A percentile compares a stretch with the other conserved stretches of the same genome.
These are phyloP conservation scores for Diaporthe helianthi DNA, from an alignment of 2,329 filamentous ascomycete species.

Conservation along the genomic window DNA sequence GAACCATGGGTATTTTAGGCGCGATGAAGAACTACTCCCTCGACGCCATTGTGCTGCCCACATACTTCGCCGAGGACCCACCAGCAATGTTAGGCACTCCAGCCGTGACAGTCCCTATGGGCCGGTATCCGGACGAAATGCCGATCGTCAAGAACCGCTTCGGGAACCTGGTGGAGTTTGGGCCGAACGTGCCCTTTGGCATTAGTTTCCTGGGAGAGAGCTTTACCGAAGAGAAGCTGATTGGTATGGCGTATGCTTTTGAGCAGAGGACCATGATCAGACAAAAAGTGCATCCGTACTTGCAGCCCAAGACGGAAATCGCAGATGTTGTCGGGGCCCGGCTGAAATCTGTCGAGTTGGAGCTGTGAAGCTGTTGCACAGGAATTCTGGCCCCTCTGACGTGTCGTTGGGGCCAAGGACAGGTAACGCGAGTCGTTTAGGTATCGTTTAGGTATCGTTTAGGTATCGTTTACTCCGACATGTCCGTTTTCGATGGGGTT, in stretches of 20 bases:
- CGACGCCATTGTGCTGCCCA: constrained; percentile 68
- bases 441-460: neutral
- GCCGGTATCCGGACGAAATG: constrained; percentile 59
- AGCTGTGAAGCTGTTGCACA: neutral
- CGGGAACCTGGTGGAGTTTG: constrained; percentile 59
- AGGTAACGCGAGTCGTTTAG: neutral
- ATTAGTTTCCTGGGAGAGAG: constrained; percentile 66
- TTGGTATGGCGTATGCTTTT: constrained; percentile 72
- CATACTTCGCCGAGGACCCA: constrained; percentile 37
- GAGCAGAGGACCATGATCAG: constrained; percentile 61
- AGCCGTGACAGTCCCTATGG: constrained; percentile 54
- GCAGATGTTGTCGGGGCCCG: neutral
- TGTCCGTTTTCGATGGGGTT: neutral
- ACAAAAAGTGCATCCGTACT: constrained; percentile 39
- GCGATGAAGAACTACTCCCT: constrained; percentile 63
- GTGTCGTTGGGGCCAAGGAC: neutral
- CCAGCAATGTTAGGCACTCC: constrained; percentile 18
- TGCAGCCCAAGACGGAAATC: constrained; percentile 40
- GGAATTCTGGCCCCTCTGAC: neutral
- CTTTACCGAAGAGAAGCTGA: constrained; percentile 67
- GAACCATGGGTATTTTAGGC: constrained; percentile 64
- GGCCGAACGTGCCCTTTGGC: constrained; percentile 56
- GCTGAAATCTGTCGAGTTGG: neutral
- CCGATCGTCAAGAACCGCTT: constrained; percentile 52
- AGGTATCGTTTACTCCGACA: neutral